phyloP scores from a whole-genome alignment of 768 basidiomycete species.

The Calocybe gangraenosa region DNA sequence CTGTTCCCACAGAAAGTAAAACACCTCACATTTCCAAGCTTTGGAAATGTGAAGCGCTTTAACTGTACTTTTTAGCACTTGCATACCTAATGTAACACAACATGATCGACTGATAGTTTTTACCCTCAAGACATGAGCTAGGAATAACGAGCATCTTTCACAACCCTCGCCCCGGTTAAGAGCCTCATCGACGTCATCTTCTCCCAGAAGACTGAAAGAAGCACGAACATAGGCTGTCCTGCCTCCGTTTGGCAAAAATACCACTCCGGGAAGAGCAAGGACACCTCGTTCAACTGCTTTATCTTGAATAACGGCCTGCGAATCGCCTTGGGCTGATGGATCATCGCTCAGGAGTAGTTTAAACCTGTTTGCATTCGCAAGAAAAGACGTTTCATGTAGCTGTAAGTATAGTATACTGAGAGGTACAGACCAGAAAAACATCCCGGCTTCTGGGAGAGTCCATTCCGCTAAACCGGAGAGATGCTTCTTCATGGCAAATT shows the following conservation, averaged over 20 bases:
- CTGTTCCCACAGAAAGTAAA: no score
- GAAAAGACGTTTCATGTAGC: no score
- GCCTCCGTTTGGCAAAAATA: constrained; percentile 64
- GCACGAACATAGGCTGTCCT: constrained; percentile 73
- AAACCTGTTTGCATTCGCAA: no score
- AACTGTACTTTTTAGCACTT: no score
- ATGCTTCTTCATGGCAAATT: constrained; percentile 60
- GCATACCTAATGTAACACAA: no score
- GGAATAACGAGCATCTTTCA: constrained; percentile 21
- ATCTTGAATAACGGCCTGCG: constrained; percentile 58
- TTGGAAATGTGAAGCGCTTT: no score
- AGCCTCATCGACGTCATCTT: constrained; percentile 68
- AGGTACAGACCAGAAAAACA: constrained; percentile 77
- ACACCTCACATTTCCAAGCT: no score
- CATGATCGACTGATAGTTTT: no score
- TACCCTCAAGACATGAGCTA: no score
- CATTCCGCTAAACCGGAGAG: constrained; percentile 72
- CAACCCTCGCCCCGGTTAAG: constrained; percentile 40
- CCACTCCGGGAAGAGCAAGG: constrained; percentile 78
- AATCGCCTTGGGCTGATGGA: constrained; percentile 48
- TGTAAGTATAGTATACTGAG: background rate
- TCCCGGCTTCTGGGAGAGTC: constrained; percentile 63
- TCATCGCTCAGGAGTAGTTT: constrained; percentile 45
- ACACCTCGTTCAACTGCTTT: constrained; percentile 73
- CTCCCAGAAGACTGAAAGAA: constrained; percentile 64